Evolutionary conservation across 164 flowering plant species (phyloP).

Genomic region (Hamamelis virginiana): DNA sequence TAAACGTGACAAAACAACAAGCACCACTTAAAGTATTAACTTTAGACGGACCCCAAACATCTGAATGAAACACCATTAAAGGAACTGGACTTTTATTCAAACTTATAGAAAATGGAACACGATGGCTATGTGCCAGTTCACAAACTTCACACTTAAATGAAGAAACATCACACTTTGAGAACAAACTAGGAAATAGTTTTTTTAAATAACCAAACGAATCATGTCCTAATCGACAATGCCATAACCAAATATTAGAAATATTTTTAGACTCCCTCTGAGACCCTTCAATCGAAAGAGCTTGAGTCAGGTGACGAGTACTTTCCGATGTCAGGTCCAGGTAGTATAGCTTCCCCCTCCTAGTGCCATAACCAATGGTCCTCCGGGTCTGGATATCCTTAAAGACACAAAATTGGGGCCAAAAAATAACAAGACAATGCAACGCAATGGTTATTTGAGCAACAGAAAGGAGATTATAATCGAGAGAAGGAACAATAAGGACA

Average conservation of each 20-base stretch:
- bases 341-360: not conserved
- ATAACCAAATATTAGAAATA: not conserved
- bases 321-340: not conserved
- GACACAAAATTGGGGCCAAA: too few species aligned
- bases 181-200: too few species aligned
- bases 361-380: too few species aligned
- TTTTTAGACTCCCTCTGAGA: not conserved
- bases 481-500: not conserved
- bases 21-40: not conserved
- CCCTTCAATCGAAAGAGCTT: not conserved
- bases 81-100: not conserved
- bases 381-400: too few species aligned
- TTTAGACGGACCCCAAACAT: conserved; percentile 14
- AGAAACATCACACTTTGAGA: not conserved
- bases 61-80: not conserved
- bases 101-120: too few species aligned
- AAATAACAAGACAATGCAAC: not conserved
- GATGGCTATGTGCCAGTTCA: not conserved
- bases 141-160: not conserved
- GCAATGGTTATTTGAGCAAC: conserved; percentile 9
- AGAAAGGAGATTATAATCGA: conserved; percentile 10
- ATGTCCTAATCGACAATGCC: conserved; percentile 13
- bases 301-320: not conserved
- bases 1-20: not conserved
- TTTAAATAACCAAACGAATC: conserved; percentile 3